Evolutionary conservation across 208 protist genomes (phyloP), one percentile per base, ranked within the genome.

Genomic region (Leishmania aethiopica): DNA sequence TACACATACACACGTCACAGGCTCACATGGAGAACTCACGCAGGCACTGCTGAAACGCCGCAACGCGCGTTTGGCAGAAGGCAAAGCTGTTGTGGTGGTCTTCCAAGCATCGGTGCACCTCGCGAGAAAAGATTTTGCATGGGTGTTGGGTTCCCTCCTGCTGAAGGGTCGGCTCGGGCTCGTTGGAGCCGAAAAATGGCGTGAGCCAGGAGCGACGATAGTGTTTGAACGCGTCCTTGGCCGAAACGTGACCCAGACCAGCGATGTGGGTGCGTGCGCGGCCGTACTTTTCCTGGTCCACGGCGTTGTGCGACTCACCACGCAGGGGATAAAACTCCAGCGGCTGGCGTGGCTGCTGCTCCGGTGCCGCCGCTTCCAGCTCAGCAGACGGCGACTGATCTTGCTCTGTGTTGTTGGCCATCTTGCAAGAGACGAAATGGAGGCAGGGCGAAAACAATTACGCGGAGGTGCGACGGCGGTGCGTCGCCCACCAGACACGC

Each of bases 171-270:
- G 84, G 86, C 84, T 95, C 90, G 28, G 87, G 83, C 35, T 87
- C 83, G 75, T 97, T 95, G 62, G 92, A 75, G 62, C 92, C 92
- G 69, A 97, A 97, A 81, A 95, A 97, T 25, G 92, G 91, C 2
- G 94, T 91, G 35, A 96, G 81, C 81, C 76, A 93, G 22, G 89
- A 93, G 6, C 86, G 93, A 53, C 85, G 87, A 60, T 89, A 91
- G 40, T 90, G 59, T 49, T 86, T 81, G 72, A 93, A 94, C 19
- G 78, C 83, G 40, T 91, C 87, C 11, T 69, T 79, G 32, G 70
- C 80, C 7, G 51, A 78, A 64, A 78, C 55, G 42, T 88, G 84
- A 2, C 80, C 84, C 10, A 88, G 57, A 10, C 80, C 75, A 0
- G 49, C 73, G 32, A 84, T 60, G 42, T 88, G 84, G 66, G 47